Conservation (phyloP, 2,329 filamentous ascomycete species). For the Fusarium xylarioides region DNA sequence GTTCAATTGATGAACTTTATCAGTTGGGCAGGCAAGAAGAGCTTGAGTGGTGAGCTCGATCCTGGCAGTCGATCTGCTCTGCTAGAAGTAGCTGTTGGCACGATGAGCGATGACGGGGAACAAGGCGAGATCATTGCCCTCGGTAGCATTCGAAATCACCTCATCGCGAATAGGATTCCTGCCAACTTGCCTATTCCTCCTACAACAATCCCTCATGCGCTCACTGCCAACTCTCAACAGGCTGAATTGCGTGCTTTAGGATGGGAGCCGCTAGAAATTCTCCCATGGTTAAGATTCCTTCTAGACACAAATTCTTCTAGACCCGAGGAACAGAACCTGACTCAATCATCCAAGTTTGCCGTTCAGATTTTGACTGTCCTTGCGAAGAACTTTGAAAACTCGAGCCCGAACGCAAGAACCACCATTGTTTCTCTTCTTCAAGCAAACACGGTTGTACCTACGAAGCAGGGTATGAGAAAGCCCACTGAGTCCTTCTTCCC, state of each 20-base stretch:
- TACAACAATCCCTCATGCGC: constrained; percentile 84
- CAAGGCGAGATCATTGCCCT: constrained; percentile 79
- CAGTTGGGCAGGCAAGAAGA: constrained; percentile 81
- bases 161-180: constrained; percentile 81
- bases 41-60: constrained; percentile 77
- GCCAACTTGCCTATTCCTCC: constrained; percentile 82
- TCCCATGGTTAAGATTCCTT: constrained; percentile 86
- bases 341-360: constrained; percentile 76
- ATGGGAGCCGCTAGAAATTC: constrained; percentile 85
- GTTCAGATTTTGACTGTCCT: constrained; percentile 79
- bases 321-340: constrained; percentile 73
- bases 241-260: constrained; percentile 81
- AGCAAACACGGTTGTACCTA: constrained; percentile 81
- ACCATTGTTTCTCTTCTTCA: constrained; percentile 72
- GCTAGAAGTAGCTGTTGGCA: constrained; percentile 82
- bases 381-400: constrained; percentile 90
- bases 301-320: constrained; percentile 72
- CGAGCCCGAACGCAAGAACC: constrained; percentile 72
- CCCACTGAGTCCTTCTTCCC: constrained; percentile 91
- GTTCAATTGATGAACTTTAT: constrained; percentile 85
- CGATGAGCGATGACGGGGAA: constrained; percentile 67
- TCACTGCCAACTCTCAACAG: constrained; percentile 74
- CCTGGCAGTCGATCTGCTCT: constrained; percentile 71
- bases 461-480: constrained; percentile 87
- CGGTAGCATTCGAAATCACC: constrained; percentile 76